Base-by-base conservation (phyloP, 129 eudicot species). In the Lonicera japonica region DNA sequence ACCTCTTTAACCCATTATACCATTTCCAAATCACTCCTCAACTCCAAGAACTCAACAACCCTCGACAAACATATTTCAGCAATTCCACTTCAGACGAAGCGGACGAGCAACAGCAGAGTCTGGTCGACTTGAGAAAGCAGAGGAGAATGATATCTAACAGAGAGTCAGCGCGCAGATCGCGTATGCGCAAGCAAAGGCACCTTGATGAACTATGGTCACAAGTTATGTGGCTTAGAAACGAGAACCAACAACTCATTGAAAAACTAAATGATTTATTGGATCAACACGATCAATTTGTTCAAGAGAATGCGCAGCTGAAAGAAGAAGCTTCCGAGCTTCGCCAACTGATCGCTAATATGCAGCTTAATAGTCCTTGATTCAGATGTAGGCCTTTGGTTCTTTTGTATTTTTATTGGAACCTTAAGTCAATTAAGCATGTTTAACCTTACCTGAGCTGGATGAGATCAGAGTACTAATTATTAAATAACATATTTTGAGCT, bases 51-150 rank as follows among this genome's bases (percentile, higher is more conserved):
- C 54, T 78, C 36, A 29, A 76, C 36, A 29, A 76, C 19, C 79
- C 58, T 5, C 82, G 75, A 10, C 43, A 16, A 13, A 36, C 82
- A 68, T 59, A 67, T 54, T 73, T 79, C 63, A 79, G 85, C 82
- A 76, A 79, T 74, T 82, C 88, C 1, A 83, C 89, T 11, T 83
- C 89, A n/a, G 89, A 83, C 59, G 89, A 83, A 61, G 82, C 85
- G 22, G 89, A 83, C 61, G 85, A 83, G 60, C 82, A 79, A 25
- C 82, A 83, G 19, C 36, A 64, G 29, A 65, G 80, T 54, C 56
- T 83, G 39, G 75, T 83, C 39, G 73, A 79, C 48, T 85, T 79
- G 62, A 72, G 89, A 54, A 83, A 79, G 73, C 82, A 79, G 45
- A 76, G 89, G 34, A 75, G 89, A 65, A 83, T 83, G 82, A 79